A percentile compares a stretch with the other conserved stretches of the same genome.
Evolutionary conservation across 192 early-diverging fungal genomes (phyloP).

Genomic region (Endogone sp.): DNA sequence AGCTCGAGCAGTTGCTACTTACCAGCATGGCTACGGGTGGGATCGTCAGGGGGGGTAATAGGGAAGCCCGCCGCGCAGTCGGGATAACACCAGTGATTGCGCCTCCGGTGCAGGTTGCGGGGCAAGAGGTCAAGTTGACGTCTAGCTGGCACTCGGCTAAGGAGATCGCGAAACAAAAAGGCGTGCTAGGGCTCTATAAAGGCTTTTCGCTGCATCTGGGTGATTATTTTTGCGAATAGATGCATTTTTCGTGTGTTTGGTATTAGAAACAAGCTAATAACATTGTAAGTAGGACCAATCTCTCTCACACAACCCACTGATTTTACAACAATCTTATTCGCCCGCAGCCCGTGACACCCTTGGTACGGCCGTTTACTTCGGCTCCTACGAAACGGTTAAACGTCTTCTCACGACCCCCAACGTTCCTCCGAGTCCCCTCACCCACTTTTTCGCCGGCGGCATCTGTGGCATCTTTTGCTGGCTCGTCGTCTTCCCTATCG

Average conservation of each 20-base stretch:
- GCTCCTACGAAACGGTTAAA: constrained; percentile 60
- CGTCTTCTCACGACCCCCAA: constrained; percentile 38
- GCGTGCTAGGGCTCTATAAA: constrained; percentile 39
- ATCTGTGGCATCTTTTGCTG: constrained; percentile 73
- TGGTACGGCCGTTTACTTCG: constrained; percentile 74
- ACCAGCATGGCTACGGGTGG: constrained; percentile 42
- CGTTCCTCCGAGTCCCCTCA: constrained; percentile 52
- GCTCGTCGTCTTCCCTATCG: constrained; percentile 75
- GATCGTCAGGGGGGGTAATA: constrained; percentile 27
- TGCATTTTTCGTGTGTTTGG: too few species aligned
- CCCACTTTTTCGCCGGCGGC: constrained; percentile 74
- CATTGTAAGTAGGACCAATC: too few species aligned
- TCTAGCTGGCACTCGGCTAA: constrained; percentile 51
- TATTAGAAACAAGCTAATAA: too few species aligned
- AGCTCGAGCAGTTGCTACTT: constrained; percentile 59
- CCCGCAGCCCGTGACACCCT: constrained; percentile 50
- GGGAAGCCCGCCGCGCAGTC: constrained; percentile 22
- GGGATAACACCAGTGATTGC: constrained; percentile 11
- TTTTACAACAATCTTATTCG: neutral
- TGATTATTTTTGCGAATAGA: too few species aligned
- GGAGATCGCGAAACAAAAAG: constrained; percentile 44
- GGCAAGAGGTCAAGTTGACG: constrained; percentile 1
- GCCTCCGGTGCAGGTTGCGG: neutral
- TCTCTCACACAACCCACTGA: neutral
- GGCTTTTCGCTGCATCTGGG: constrained; percentile 40